Evolutionary conservation across 2,329 filamentous ascomycete genomes (phyloP), one percentile per base, ranked within the genome.

Genomic region (Curvularia sp.): DNA sequence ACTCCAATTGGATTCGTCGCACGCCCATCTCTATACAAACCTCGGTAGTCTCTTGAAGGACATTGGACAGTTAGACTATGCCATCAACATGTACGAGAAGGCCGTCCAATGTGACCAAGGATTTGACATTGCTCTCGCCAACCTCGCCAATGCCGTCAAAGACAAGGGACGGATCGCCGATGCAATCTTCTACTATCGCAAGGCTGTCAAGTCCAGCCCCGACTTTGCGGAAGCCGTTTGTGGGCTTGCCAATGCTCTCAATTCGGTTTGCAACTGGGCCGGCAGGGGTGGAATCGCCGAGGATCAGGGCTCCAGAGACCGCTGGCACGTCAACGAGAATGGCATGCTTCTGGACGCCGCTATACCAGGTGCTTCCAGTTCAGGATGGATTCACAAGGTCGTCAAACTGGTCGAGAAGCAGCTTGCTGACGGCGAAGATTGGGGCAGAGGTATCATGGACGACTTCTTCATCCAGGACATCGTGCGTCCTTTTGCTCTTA

Each of bases 181-280:
- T 74, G 95, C 95, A 1, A 98, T 99, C 59, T 80, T 82, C 25
- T 98, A 96, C 75, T 99, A 99, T 80, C 91, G 87, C 70, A 87
- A 93, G 63, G 95, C 95, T 38, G 94, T 99, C 9, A 84, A 85
- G 32, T 88, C 93, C n/a, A 99, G 95, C 67, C 94, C 95, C 0
- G 90, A 96, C 32, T 99, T 99, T 78, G 92, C 95, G 1, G 95
- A 99, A 79, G 95, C 95, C 6, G 94, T 99, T 0, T 99, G 95
- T 76, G 95, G 95, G 7, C 84, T 99, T 51, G 93, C 93, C 1
- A 98, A 96, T 57, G 94, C 95, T 1, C 81, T 99, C 50, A 98
- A 97, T 74, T 98, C 95, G 6, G 93, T 99, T 5, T 99, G 95
- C 74, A 91, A 94, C 71, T 99, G 95, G 95, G 86, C 86, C 69